A percentile compares a stretch with the other conserved stretches of the same genome.
Evolutionary conservation across 805 yeast species (phyloP).

Genomic region (Kodamaea laetipori): DNA sequence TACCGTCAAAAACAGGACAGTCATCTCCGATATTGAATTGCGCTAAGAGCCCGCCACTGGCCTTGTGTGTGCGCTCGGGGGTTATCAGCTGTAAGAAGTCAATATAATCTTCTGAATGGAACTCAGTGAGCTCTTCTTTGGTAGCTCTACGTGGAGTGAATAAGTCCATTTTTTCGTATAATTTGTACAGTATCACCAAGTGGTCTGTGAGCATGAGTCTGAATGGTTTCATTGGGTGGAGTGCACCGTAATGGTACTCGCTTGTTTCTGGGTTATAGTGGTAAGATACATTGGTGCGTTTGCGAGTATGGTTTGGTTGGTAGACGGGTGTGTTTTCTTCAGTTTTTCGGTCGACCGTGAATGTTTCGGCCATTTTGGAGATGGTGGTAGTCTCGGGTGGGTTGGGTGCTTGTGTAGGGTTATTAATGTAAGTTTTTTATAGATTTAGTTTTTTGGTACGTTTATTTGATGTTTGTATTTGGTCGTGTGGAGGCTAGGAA

Average conservation of each 20-base stretch:
- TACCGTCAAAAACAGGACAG: constrained; percentile 93
- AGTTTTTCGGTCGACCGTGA: constrained; percentile 38
- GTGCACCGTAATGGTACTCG: constrained; percentile 84
- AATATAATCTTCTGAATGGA: constrained; percentile 86
- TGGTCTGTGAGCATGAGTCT: constrained; percentile 93
- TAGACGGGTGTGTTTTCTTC: constrained; percentile 35
- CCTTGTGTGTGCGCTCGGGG: constrained; percentile 68
- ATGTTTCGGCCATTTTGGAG: constrained; percentile 24
- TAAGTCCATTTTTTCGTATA: constrained; percentile 88
- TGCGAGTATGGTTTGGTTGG: constrained; percentile 23
- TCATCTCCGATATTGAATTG: constrained; percentile 90
- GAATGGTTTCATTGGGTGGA: constrained; percentile 99
- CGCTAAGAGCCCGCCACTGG: constrained; percentile 54
- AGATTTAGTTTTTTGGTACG: not conserved
- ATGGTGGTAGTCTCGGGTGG: not conserved
- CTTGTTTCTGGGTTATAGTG: constrained; percentile 83
- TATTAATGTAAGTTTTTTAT: not conserved
- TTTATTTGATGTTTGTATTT: no score
- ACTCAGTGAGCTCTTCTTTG: constrained; percentile 71
- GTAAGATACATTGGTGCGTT: constrained; percentile 71
- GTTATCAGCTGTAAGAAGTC: constrained; percentile 74
- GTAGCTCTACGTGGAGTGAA: constrained; percentile 85
- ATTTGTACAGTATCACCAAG: constrained; percentile 77
- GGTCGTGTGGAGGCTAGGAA: no score
- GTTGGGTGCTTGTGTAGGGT: not conserved